Conservation (phyloP, 2,329 filamentous ascomycete species). For the Cladophialophora yegresii region DNA sequence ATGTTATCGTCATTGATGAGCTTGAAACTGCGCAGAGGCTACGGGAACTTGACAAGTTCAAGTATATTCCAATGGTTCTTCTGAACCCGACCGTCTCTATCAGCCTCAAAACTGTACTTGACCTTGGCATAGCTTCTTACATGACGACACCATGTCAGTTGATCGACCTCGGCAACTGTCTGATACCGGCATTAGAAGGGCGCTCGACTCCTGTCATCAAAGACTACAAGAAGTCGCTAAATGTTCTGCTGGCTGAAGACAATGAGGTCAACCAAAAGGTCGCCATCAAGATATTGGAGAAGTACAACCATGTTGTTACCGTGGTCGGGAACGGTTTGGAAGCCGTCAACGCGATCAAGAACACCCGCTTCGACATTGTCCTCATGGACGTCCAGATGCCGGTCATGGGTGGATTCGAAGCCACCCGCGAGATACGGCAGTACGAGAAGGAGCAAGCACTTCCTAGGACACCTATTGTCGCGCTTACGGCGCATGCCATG, state of each 20-base stretch:
- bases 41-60: conserved; percentile 88
- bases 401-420: conserved; percentile 99
- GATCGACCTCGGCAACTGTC: conserved; percentile 92
- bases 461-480: conserved; percentile 89
- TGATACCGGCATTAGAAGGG: conserved; percentile 93
- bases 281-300: conserved; percentile 94
- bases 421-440: conserved; percentile 92
- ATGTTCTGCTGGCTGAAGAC: conserved; percentile 93
- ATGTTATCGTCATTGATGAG: conserved; percentile 94
- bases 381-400: conserved; percentile 99
- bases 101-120: conserved; percentile 87
- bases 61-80: conserved; percentile 94
- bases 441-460: conserved; percentile 82
- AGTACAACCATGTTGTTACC: conserved; percentile 70
- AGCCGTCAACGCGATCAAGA: conserved; percentile 88
- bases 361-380: conserved; percentile 91
- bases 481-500: conserved; percentile 97
- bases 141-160: conserved; percentile 96
- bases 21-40: conserved; percentile 85
- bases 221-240: conserved; percentile 92
- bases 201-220: conserved; percentile 86
- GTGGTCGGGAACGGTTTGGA: conserved; percentile 95
- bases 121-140: conserved; percentile 96
- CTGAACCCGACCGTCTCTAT: conserved; percentile 87
- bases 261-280: conserved; percentile 96